Percentiles rank a stretch among this genome's conserved stretches.
Evolutionary conservation across 176 grass and related monocot genomes (phyloP).

Genomic region (Musa acuminata): DNA sequence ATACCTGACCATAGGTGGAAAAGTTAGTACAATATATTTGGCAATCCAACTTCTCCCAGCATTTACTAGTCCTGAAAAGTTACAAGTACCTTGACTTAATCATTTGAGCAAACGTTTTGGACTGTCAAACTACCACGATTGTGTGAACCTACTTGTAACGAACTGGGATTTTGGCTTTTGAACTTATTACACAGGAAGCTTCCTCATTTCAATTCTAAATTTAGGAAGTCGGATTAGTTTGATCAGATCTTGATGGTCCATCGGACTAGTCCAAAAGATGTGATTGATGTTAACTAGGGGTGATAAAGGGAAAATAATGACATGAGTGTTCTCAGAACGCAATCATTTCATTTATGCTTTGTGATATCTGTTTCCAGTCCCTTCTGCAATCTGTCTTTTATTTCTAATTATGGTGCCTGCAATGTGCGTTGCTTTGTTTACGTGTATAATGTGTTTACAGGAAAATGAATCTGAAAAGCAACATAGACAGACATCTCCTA

Average conservation of each 20-base stretch:
- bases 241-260: background rate
- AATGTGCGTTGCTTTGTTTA: background rate
- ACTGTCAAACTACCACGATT: too few relatives aligned
- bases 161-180: background rate
- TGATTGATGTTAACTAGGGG: background rate
- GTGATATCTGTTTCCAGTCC: background rate
- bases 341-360: background rate
- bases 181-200: background rate
- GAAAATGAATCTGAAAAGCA: slow-evolving; percentile 7
- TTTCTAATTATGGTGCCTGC: too few relatives aligned
- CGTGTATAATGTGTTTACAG: background rate
- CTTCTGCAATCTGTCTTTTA: background rate
- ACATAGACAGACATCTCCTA: background rate
- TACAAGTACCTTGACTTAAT: too few relatives aligned
- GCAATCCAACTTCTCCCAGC: background rate
- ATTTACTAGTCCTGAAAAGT: background rate
- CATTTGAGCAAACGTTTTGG: too few relatives aligned
- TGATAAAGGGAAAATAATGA: too few relatives aligned
- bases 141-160: too few relatives aligned
- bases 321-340: background rate
- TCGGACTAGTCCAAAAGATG: background rate
- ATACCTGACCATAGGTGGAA: background rate
- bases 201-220: background rate
- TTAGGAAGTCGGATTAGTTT: background rate
- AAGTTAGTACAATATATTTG: background rate